Evolutionary conservation across 192 early-diverging fungal genomes (phyloP), one percentile per base, ranked within the genome.

Genomic region (Jimgerdemannia lactiflua): DNA sequence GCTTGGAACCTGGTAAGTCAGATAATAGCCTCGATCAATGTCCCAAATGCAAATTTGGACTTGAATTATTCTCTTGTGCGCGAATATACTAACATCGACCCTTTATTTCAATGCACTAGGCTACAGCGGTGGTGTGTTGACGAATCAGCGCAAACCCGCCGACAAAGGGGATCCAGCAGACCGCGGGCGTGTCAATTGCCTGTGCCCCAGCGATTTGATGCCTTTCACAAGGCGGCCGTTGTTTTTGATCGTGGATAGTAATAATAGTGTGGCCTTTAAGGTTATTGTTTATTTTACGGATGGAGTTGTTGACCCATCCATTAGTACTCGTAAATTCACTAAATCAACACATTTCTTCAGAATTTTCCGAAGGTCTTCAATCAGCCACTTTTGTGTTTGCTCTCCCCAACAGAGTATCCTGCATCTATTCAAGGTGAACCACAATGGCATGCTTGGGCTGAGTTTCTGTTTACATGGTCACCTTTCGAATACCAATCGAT

Each of bases 191-290:
- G 82, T 88, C 75, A 92, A 96, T 80, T 92, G 94, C 29, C 82
- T 98, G 19, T 94, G 97, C 74, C 97, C 97, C 4, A 86, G 87
- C 3, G 98, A 99, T 74, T 85, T 99, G 42, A 78, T 98, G 9
- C 98, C 98, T 0, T 98, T 96, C 72, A 97, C 96, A 63, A 86
- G 98, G 69, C 98, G 98, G 71, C 94, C 98, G 4, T 84, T 99
- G 75, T 98, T 98, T 74, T 78, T 98, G 20, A 89, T 99, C 70
- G 88, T 99, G 18, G 98, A 99, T 76, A 97, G 96, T 84, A 91
- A 88, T 73, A 95, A 96, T 79, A 94, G 94, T 20, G 77, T 76
- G 3, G 94, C 92, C 4, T 99, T 98, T 84, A 90, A 90, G 76
- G 93, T 93, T 82, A 42, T 77, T 49, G 42, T 83, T 44, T 29